Evolutionary conservation across 176 grass and related monocot species (phyloP).

Genomic region (Leersia perrieri): DNA sequence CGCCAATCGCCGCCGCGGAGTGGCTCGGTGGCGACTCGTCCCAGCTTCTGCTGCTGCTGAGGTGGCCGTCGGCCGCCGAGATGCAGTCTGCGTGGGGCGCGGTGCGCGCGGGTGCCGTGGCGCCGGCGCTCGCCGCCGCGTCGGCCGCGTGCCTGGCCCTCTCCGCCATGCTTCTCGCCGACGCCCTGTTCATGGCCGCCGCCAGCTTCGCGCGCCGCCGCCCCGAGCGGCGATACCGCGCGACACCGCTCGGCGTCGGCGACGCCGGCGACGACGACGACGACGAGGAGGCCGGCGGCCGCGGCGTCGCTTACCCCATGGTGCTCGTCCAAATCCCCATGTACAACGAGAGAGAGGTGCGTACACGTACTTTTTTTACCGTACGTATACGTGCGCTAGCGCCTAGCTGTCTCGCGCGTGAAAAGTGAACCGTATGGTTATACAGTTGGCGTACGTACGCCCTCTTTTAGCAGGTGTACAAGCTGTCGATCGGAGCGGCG

Average conservation of each 20-base stretch:
- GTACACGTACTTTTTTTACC: background rate
- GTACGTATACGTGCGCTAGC: background rate
- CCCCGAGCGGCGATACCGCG: slow-evolving; percentile 48
- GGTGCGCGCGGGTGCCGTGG: slow-evolving; percentile 51
- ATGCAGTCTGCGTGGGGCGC: slow-evolving; percentile 27
- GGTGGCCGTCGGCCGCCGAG: background rate
- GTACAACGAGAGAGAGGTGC: slow-evolving; percentile 95
- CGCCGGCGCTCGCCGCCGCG: slow-evolving; percentile 58
- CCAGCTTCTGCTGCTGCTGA: background rate
- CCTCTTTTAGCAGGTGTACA: slow-evolving; percentile 66
- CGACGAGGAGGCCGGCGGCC: slow-evolving; percentile 35
- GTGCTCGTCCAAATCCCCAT: slow-evolving; percentile 99
- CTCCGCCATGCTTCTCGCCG: slow-evolving; percentile 72
- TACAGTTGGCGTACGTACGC: background rate
- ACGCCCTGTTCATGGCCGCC: slow-evolving; percentile 65
- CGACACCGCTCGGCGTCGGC: slow-evolving; percentile 35
- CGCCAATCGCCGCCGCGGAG: background rate
- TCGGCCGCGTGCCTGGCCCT: slow-evolving; percentile 49
- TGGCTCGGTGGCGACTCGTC: background rate
- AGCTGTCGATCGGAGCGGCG: slow-evolving; percentile 80
- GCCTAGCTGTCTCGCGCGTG: no score
- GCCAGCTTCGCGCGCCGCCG: slow-evolving; percentile 45
- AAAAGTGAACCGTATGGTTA: background rate
- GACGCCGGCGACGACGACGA: background rate
- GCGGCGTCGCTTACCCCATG: slow-evolving; percentile 56